These are phyloP conservation scores for Cryphonectria radicalis DNA, from an alignment of 2,329 filamentous ascomycete genomes.

Conservation along the genomic window DNA sequence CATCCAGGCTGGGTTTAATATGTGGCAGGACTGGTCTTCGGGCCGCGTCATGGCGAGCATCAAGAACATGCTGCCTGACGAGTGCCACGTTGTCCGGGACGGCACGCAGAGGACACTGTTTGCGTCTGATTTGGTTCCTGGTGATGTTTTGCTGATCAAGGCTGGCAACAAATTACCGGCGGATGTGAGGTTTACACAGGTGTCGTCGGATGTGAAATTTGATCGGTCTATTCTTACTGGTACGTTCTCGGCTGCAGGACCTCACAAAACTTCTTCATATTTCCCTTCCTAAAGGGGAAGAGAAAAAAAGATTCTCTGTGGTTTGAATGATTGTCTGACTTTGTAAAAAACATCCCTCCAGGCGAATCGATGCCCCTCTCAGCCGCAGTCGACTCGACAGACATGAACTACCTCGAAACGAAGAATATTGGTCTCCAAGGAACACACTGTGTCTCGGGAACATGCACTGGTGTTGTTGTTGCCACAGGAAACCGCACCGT, in stretches of 20 bases:
- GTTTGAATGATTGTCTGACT: neutral
- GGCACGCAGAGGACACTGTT: constrained; percentile 47
- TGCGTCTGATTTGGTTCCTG: constrained; percentile 67
- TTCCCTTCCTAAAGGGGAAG: neutral
- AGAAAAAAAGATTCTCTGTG: neutral
- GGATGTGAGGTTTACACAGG: constrained; percentile 71
- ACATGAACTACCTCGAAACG: constrained; percentile 77
- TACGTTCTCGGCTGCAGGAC: constrained; percentile 34
- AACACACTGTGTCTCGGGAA: constrained; percentile 76
- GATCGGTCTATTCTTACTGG: constrained; percentile 75
- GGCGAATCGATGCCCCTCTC: constrained; percentile 69
- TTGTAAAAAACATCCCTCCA: too few relatives aligned
- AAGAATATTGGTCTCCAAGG: constrained; percentile 77
- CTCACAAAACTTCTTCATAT: too few relatives aligned
- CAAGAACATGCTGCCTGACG: constrained; percentile 77
- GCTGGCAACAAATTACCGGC: constrained; percentile 76
- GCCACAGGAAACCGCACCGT: constrained; percentile 74
- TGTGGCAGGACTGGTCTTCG: constrained; percentile 76
- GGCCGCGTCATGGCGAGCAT: constrained; percentile 79
- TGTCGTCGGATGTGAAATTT: constrained; percentile 71
- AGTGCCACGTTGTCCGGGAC: constrained; percentile 68
- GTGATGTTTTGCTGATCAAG: constrained; percentile 70
- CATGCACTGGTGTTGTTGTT: constrained; percentile 68
- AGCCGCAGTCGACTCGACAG: constrained; percentile 67
- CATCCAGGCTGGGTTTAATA: constrained; percentile 71